Evolutionary conservation across 208 protist genomes (phyloP), one percentile per base, ranked within the genome.

Genomic region (Leishmania aethiopica): DNA sequence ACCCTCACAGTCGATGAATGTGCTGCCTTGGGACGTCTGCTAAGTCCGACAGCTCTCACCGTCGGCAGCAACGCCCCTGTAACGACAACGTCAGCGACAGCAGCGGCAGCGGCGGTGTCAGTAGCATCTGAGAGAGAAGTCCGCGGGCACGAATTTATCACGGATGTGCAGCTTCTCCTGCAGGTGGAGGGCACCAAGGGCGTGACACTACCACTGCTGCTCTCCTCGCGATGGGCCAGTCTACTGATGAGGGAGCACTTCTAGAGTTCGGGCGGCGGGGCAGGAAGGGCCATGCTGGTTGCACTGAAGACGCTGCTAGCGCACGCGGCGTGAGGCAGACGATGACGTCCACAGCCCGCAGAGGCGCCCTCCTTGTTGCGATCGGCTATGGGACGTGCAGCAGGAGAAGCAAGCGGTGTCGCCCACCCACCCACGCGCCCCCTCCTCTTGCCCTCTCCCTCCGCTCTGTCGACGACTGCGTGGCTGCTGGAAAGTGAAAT

Each of bases 191-290:
- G 78, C 3, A 74, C 53, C 3, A n/a, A 77, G 22, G 78, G 73
- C n/a, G 79, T 97, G 32, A 93, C 89, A 37, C 84, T 97, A 60
- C 84, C 92, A 22, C 71, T 93, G 0, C 82, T 97, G 10, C 79
- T 94, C 28, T 85, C 94, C 75, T 95, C 94, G 35, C 92, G 94
- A 69, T 97, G 94, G 94, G 92, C 91, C 2, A 80, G 71, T 8
- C 66, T 85, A 0, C 60, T 97, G 60, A 74, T 93, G 28, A 77
- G 59, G 17, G 81, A 82, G 13, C 85, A 92, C 72, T 87, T 89
- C 69, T 88, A 45, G 57, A 73, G 60, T 11, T 47, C 25, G 0
- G 47, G 32, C 72, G 72, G 72, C 72, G 25, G n/a, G n/a, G 17
- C 6, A 19, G 51, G 49, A 45, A 51, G 32, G 19, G 19, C 2